These are phyloP conservation scores for Triadica sebifera DNA, from an alignment of 345 rosid genomes.

Conservation along the genomic window DNA sequence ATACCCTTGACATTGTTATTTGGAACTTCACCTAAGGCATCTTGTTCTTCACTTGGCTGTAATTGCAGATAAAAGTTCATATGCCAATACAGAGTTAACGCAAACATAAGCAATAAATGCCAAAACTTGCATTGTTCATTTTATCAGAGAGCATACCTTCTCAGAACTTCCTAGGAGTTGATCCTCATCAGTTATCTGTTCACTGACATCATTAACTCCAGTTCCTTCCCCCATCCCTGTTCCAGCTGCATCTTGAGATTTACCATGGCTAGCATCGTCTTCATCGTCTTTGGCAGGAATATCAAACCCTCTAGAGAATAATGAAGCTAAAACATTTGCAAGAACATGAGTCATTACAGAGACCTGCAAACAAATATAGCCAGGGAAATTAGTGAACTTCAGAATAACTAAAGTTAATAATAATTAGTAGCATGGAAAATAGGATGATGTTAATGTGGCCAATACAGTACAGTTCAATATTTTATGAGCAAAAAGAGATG, in stretches of 20 bases:
- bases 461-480: neutral
- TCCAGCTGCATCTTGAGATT: constrained; percentile 62
- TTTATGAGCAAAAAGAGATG: neutral
- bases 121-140: neutral
- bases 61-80: constrained; percentile 8
- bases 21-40: constrained; percentile 49
- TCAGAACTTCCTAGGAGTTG: constrained; percentile 67
- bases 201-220: constrained; percentile 81
- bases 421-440: neutral
- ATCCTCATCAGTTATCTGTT: constrained; percentile 87
- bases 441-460: neutral
- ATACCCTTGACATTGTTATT: constrained; percentile 72
- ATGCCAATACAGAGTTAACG: neutral
- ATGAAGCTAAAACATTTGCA: constrained; percentile 60
- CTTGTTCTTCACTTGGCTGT: constrained; percentile 70
- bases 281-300: constrained; percentile 54
- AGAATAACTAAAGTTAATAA: neutral
- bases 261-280: constrained; percentile 46
- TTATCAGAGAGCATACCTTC: constrained; percentile 42
- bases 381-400: constrained; percentile 1
- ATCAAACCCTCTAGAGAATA: constrained; percentile 79
- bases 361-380: constrained; percentile 46
- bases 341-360: constrained; percentile 71
- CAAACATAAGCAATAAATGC: neutral
- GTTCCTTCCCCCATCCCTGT: constrained; percentile 94